phyloP scores from a whole-genome alignment of 1,284 basidiomycete genomes.

The Pyrrhoderma lamaoense region DNA sequence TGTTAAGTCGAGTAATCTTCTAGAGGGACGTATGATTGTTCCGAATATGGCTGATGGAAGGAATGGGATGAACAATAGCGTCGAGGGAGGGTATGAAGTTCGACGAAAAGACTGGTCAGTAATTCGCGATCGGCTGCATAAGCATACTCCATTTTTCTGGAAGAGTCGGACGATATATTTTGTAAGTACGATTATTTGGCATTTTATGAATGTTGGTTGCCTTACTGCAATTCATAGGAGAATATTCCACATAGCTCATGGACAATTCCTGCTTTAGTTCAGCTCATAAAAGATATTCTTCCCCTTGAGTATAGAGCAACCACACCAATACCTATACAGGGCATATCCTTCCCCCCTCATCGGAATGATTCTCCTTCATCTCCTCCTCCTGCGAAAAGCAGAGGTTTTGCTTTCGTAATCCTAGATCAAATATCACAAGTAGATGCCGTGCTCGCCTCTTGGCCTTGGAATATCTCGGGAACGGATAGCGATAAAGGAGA shows the following conservation, averaged over 20 bases:
- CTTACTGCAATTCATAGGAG: constrained; percentile 40
- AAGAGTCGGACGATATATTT: constrained; percentile 56
- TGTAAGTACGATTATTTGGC: constrained; percentile 36
- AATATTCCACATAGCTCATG: constrained; percentile 53
- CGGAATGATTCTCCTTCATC: constrained; percentile 49
- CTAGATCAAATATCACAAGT: constrained; percentile 36
- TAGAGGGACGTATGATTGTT: constrained; percentile 59
- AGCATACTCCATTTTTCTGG: constrained; percentile 45
- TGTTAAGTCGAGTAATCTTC: constrained; percentile 30
- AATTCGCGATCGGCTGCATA: constrained; percentile 24
- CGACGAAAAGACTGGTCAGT: constrained; percentile 41
- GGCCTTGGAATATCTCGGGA: constrained; percentile 48
- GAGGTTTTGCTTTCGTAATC: constrained; percentile 65
- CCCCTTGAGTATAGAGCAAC: constrained; percentile 14
- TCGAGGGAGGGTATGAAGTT: constrained; percentile 47
- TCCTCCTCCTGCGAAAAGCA: constrained; percentile 41
- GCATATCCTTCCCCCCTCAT: constrained; percentile 49
- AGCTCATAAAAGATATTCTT: constrained; percentile 38
- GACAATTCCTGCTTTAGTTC: constrained; percentile 39
- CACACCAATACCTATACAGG: constrained; percentile 36
- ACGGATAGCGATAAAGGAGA: background rate
- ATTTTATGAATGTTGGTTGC: background rate
- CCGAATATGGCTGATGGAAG: constrained; percentile 31
- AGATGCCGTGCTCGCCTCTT: constrained; percentile 37
- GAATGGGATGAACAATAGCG: constrained; percentile 30